phyloP scores from a whole-genome alignment of 2,329 filamentous ascomycete genomes.

The Penicillium sp. region DNA sequence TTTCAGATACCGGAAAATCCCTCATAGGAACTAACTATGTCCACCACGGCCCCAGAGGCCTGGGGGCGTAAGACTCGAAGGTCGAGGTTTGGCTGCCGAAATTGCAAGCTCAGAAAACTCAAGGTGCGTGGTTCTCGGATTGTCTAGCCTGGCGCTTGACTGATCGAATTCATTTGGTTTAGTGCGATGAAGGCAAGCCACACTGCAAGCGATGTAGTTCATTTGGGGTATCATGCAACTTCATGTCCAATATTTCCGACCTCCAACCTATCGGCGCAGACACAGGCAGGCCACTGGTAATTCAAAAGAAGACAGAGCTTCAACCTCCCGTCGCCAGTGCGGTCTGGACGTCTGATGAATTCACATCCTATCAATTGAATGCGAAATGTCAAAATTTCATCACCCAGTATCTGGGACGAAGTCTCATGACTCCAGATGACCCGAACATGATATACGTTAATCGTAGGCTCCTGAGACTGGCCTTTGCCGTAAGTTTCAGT shows the following conservation, averaged over 20 bases:
- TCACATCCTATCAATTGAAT: constrained; percentile 40
- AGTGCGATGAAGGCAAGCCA: constrained; percentile 56
- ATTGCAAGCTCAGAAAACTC: constrained; percentile 57
- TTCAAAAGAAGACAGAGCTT: constrained; percentile 22
- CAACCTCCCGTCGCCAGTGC: constrained; percentile 32
- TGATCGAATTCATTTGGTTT: constrained; percentile 8
- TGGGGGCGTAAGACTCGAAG: constrained; percentile 24
- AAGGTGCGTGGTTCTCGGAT: constrained; percentile 42
- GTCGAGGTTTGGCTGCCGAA: constrained; percentile 55
- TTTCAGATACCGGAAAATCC: constrained; percentile 5
- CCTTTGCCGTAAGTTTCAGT: constrained; percentile 43
- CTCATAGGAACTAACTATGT: constrained; percentile 7
- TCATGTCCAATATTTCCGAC: constrained; percentile 39
- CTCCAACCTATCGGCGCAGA: constrained; percentile 40
- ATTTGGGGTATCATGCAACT: constrained; percentile 55
- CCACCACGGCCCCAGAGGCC: background rate
- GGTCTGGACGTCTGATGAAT: constrained; percentile 43
- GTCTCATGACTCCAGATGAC: constrained; percentile 45
- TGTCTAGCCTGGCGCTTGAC: constrained; percentile 3
- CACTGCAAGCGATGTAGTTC: constrained; percentile 48
- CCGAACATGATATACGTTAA: constrained; percentile 45
- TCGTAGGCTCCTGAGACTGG: constrained; percentile 41
- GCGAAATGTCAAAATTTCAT: constrained; percentile 49
- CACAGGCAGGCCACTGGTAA: constrained; percentile 19
- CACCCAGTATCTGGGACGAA: constrained; percentile 44